These are phyloP conservation scores for Boletus vermiculosoides DNA, from an alignment of 768 basidiomycete genomes.

Conservation along the genomic window DNA sequence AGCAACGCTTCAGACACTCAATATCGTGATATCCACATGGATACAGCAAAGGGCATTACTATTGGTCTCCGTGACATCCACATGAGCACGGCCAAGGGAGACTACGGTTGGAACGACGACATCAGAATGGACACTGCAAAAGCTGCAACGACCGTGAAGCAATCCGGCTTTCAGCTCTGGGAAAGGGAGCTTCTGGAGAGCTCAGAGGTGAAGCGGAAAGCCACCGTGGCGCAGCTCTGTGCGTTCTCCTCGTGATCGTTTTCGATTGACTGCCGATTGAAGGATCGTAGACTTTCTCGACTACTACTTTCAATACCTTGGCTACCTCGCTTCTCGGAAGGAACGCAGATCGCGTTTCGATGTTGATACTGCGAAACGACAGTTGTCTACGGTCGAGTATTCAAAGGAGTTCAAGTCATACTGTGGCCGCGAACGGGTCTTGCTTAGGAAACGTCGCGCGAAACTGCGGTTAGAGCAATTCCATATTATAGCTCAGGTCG, in stretches of 20 bases:
- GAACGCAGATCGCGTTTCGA: slow-evolving; percentile 83
- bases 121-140: slow-evolving; percentile 58
- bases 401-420: slow-evolving; percentile 88
- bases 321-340: slow-evolving; percentile 84
- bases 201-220: slow-evolving; percentile 88
- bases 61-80: slow-evolving; percentile 48
- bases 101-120: slow-evolving; percentile 47
- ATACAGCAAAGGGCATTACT: slow-evolving; percentile 66
- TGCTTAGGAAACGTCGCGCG: slow-evolving; percentile 88
- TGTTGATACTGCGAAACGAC: slow-evolving; percentile 70
- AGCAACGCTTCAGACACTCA: slow-evolving; percentile 21
- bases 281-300: slow-evolving; percentile 79
- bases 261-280: slow-evolving; percentile 13
- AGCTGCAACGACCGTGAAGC: slow-evolving; percentile 49
- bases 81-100: slow-evolving; percentile 64
- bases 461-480: slow-evolving; percentile 94
- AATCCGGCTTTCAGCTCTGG: slow-evolving; percentile 63
- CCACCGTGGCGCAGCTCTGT: slow-evolving; percentile 97
- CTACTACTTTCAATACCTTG: slow-evolving; percentile 95
- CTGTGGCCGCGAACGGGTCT: slow-evolving; percentile 88
- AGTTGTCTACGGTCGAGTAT: slow-evolving; percentile 53
- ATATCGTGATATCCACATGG: slow-evolving; percentile 71
- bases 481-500: slow-evolving; percentile 97
- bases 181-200: slow-evolving; percentile 83
- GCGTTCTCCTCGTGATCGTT: slow-evolving; percentile 31